Evolutionary conservation across 305 asterid species (phyloP), one percentile per base, ranked within the genome.

Genomic region (Fraxinus paxiana): DNA sequence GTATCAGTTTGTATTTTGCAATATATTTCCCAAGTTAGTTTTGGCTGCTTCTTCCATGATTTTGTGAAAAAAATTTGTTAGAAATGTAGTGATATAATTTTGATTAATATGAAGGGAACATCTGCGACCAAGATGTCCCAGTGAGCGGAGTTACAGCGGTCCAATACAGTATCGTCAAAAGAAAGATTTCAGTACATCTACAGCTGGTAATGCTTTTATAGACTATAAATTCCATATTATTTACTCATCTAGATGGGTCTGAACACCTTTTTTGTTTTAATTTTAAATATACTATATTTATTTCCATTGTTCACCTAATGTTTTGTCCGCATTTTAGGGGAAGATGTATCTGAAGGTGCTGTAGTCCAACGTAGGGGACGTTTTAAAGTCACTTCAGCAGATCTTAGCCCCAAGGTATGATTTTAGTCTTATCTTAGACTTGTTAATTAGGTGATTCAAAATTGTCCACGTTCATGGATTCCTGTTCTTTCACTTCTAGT

Each of bases 311-410:
- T 79, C 24, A 24, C 26, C 59, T 17, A n/a, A 2, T 67, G 70
- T 83, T 18, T 75, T 59, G 30, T 30, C 0, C 86, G 34, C 79
- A 78, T 80, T 81, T 82, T 87, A 96, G 97, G 90, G 76, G 97
- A 92, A 46, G 97, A 94, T 79, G 82, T 85, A 79, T 90, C 97
- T 51, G 98, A 96, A 86, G 94, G 92, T 72, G 94, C 97, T 83
- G 71, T 92, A 15, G 87, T 96, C 82, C 96, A 92, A 87, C 93
- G 93, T 67, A 89, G 84, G 89, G 99, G 99, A 37, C 99, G 98
- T 46, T 96, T 94, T 88, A 92, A 94, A 90, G 99, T 96, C 88
- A 94, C 96, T 79, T 87, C 97, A 54, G 61, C 95, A 43, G 99
- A 96, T 78, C 77, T 75, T 77, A 90, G 92, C 90, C 84, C 97